phyloP scores from a whole-genome alignment of 352 stramenopile species.

The Pythium guiyangense region DNA sequence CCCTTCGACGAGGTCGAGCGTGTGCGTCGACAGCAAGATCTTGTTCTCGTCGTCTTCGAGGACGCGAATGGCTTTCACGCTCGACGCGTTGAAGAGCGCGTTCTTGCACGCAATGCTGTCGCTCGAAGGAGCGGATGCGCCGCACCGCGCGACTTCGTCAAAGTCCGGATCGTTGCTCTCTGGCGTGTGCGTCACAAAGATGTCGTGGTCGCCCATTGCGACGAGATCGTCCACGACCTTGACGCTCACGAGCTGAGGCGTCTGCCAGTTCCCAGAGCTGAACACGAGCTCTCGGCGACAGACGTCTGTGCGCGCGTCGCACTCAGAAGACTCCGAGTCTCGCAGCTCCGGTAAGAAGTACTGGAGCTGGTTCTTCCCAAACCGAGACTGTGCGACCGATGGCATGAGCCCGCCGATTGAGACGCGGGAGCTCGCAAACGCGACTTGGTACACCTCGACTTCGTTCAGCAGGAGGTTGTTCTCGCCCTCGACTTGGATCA shows the following conservation, averaged over 20 bases:
- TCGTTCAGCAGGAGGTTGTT: constrained; percentile 60
- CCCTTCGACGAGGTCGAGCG: constrained; percentile 45
- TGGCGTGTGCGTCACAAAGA: constrained; percentile 40
- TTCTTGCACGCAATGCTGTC: constrained; percentile 19
- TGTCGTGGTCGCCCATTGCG: constrained; percentile 39
- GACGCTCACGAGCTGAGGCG: constrained; percentile 30
- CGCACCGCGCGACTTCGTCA: constrained; percentile 27
- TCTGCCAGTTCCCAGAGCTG: constrained; percentile 49
- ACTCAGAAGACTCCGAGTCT: constrained; percentile 19
- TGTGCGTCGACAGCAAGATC: constrained; percentile 41
- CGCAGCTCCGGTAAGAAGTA: constrained; percentile 20
- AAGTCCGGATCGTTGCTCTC: constrained; percentile 47
- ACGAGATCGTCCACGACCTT: constrained; percentile 46
- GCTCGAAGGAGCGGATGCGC: background rate
- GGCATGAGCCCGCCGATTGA: constrained; percentile 52
- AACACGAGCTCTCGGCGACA: constrained; percentile 60
- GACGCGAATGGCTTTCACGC: constrained; percentile 43
- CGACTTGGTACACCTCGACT: constrained; percentile 59
- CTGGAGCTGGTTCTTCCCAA: constrained; percentile 43
- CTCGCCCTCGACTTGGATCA: constrained; percentile 50
- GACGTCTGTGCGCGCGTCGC: constrained; percentile 27
- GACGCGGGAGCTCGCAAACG: constrained; percentile 44
- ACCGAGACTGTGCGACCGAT: constrained; percentile 23
- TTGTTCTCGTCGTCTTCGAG: constrained; percentile 64
- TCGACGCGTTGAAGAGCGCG: constrained; percentile 40